Evolutionary conservation across 1,284 basidiomycete genomes (phyloP), one percentile per base, ranked within the genome.

Genomic region (Ceratobasidium sp.): DNA sequence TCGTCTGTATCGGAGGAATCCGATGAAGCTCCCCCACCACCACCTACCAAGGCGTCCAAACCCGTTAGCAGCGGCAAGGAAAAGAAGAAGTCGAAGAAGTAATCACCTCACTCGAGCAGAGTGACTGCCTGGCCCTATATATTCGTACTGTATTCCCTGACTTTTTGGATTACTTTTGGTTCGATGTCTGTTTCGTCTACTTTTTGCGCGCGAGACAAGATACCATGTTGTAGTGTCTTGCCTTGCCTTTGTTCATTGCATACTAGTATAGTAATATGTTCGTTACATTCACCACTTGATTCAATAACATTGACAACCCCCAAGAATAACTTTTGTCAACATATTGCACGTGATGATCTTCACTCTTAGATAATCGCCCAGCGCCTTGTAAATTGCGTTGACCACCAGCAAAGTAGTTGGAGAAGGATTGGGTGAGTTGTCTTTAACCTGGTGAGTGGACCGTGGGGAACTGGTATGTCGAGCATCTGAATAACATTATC

Each of bases 141-240:
- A 64, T 64, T 64, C 47, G 36, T 64, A 64, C 59, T 64, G 59
- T 64, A 64, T 64, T 64, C 44, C 29, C 47, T 16, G 27, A 30
- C 23, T 30, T 36, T 11, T 41, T 33, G 19, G 23, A 29, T 19
- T 29, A 13, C 41, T 41, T 30, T 49, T 50, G 27, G 2, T 60
- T 33, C 29, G 21, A 19, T 60, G 58, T 60, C 49, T 60, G 58
- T 60, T 60, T 60, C 52, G 47, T 27, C 9, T 64, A 29, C 39
- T 33, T 52, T 14, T n/a, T 19, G 7, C 33, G 3, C 11, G 27
- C n/a, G 23, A 54, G 52, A 36, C 52, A 25, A 54, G 52, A 30
- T n/a, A 36, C 14, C 11, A 3, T n/a, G 29, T 33, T 54, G 52
- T 54, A 39, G 52, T n/a, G 13, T 25, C 33, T 36, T 30, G 52